Evolutionary conservation across 768 basidiomycete genomes (phyloP), one percentile per base, ranked within the genome.

Genomic region (Trichaptum fuscoviolaceum): DNA sequence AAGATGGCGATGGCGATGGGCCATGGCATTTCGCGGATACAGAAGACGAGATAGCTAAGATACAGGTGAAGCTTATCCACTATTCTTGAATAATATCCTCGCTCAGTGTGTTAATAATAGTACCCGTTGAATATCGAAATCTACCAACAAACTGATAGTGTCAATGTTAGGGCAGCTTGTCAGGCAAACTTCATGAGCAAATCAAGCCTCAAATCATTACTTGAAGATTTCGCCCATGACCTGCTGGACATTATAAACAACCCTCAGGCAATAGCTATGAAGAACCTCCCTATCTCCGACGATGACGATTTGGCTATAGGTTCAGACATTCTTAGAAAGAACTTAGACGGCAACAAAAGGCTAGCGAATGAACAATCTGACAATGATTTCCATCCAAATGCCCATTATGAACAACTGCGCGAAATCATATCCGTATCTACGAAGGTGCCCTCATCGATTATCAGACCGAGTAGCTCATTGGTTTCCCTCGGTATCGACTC

Each of bases 401-500:
- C 59, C 15, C 59, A 61, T 15, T 17, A 4, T 3, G 15, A 61
- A 61, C 59, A 52, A 52, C 64, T 70, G 35, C 66, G 68, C 26
- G 66, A 58, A 26, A 24, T 69, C 10, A 34, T 73, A 24, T 66
- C 68, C 30, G 36, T 66, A 7, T 66, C 77, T 17, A 73, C 75
- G 5, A 74, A 74, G 42, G 70, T 75, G 15, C 72, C 79, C 1
- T 34, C 65, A 8, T 72, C 76, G 4, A 68, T 72, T 23, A 72
- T 84, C 6, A 69, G 71, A 23, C 66, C 74, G 20, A 68, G 71
- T 4, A 82, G 79, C 7, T 76, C 77, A 4, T 75, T 83, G 20
- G 73, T 74, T 15, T 74, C 79, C 7, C 69, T 84, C 12, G 83
- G 83, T 23, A 73, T 84, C 12, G 83, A 84, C 69, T 84, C 83